phyloP scores from a whole-genome alignment of 2,329 filamentous ascomycete genomes.

The Cladosporium sp. region DNA sequence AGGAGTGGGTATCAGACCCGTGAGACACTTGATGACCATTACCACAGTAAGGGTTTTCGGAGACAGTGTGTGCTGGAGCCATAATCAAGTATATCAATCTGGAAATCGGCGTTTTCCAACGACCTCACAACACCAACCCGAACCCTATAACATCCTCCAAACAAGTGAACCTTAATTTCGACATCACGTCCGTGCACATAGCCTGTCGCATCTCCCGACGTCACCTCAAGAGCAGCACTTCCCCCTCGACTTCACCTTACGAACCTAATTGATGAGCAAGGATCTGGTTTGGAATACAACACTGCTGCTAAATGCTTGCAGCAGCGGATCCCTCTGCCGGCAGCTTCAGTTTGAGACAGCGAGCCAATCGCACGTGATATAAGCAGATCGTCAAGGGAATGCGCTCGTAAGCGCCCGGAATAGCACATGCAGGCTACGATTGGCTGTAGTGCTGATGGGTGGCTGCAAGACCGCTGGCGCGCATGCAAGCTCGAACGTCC shows the following conservation, averaged over 20 bases:
- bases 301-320: background rate
- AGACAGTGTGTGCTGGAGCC: background rate
- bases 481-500: slow-evolving; percentile 3
- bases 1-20: background rate
- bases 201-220: background rate
- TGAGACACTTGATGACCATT: background rate
- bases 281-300: background rate
- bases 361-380: slow-evolving; percentile 3
- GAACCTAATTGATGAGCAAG: background rate
- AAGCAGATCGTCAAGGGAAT: slow-evolving; percentile 10
- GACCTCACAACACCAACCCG: background rate
- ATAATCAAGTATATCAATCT: background rate
- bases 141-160: background rate
- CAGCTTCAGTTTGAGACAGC: background rate
- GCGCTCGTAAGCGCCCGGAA: slow-evolving; percentile 12
- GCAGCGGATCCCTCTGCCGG: background rate
- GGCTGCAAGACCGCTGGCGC: background rate
- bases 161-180: background rate
- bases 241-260: background rate
- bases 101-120: background rate
- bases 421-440: background rate
- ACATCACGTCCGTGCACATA: background rate
- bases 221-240: background rate
- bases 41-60: background rate
- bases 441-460: background rate